Evolutionary conservation across 768 basidiomycete species (phyloP), one percentile per base, ranked within the genome.

Genomic region (Trametes coccinea): DNA sequence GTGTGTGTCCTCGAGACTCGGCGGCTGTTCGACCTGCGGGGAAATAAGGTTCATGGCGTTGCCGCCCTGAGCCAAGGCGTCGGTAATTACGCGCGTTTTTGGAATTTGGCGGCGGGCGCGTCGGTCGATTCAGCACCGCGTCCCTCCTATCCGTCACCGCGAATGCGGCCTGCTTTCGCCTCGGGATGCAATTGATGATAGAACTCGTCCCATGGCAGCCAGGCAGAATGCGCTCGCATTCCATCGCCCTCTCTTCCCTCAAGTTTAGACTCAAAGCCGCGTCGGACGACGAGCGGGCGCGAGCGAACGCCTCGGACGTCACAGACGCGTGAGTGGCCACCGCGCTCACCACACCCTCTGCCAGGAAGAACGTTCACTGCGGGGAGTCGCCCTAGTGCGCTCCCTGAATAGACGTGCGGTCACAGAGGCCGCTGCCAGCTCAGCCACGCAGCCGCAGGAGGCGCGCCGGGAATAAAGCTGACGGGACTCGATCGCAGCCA

Each of bases 251-350:
- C 39, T 49, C 39, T 13, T 11, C 55, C 55, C 10, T 39, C 17
- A 5, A n/a, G 11, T 13, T n/a, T 10, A 47, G 46, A 10, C 48
- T 4, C 5, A 22, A 14, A 9, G 13, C 30, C 48, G 8, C 14
- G 14, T 49, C 37, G 51, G 39, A 27, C 51, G 51, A 53, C 51
- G 39, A 22, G 14, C 22, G 51, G 14, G 14, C 6, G 16, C 41
- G 27, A n/a, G n/a, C 47, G 6, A 41, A 56, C 55, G 55, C 56
- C 46, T 57, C 56, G 46, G 39, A 57, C 46, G 56, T 49, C 45
- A 47, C 33, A 22, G 33, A 30, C 55, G 44, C n/a, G 44, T 29
- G 29, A 14, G 33, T 33, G 33, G 44, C 44, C 30, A 56, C 44
- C 44, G 44, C 44, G 17, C 27, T 29, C 53, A 43, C 40, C 22